Base-by-base conservation (phyloP, 176 grass and related monocot genomes). In the Triticum timopheevii region DNA sequence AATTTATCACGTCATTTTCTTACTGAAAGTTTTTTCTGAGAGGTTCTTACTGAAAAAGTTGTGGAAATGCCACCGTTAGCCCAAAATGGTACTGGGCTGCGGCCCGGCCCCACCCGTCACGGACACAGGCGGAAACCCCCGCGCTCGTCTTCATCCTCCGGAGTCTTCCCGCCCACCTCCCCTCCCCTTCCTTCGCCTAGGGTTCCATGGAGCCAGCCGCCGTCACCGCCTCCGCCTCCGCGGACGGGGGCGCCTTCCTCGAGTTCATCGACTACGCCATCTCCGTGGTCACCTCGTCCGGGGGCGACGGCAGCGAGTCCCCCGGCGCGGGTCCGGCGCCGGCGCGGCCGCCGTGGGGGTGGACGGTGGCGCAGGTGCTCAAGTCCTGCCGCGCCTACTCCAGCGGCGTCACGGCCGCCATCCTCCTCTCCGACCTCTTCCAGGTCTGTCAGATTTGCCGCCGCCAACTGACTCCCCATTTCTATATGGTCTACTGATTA, bases 371-470 rank as follows among this genome's bases (percentile, higher is more conserved):
- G 31, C 92, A 90, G 63, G 86, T 95, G 69, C 90, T 98, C 59
- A 94, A 91, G 83, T 92, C 93, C 4, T 98, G 96, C 74, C 65
- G 89, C 13, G 88, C 96, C 11, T 98, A 95, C 61, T 93, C 96
- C 59, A 95, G 96, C 15, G 96, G 96, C 45, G 86, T 94, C 88
- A 98, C 96, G 13, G 84, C 96, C 50, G 88, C 92, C 75, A 98
- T 95, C 89, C 91, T 98, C 45, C 90, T 95, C 70, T 92, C 96
- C 36, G 96, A 98, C 80, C 92, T 95, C 74, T 95, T 94, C 86
- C 96, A 98, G 92, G 93, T 98, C 4, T 7, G 73, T n/a, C 65
- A 28, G 56, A 66, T 40, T 73, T 8, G 39, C 39, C 20, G 33
- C 33, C 8, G 3, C 56, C 16, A 80, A 31, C n/a, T 72, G 73